Conservation (phyloP, 768 basidiomycete genomes). For the Gymnopilus junonius region DNA sequence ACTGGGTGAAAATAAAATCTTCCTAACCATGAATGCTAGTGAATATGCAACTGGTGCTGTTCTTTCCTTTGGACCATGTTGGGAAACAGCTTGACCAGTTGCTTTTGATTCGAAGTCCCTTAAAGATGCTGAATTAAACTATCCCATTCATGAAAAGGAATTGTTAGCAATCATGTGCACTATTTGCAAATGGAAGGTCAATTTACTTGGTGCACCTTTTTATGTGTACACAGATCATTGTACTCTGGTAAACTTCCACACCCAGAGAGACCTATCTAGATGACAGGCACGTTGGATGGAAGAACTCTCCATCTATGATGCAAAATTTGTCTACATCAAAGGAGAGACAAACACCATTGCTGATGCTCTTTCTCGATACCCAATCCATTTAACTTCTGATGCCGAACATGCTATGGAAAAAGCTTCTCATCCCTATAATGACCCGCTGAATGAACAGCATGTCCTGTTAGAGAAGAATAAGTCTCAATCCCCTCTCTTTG, state of each 20-base stretch:
- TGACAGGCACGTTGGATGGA: slow-evolving; percentile 15
- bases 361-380: slow-evolving; percentile 36
- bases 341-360: slow-evolving; percentile 38
- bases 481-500: background rate
- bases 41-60: slow-evolving; percentile 31
- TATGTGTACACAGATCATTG: slow-evolving; percentile 40
- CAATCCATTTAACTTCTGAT: background rate
- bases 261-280: slow-evolving; percentile 17
- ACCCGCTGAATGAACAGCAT: background rate
- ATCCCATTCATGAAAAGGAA: slow-evolving; percentile 11
- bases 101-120: slow-evolving; percentile 31
- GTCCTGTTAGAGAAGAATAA: background rate
- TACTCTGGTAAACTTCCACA: slow-evolving; percentile 33
- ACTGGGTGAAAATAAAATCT: slow-evolving; percentile 29
- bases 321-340: slow-evolving; percentile 33
- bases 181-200: slow-evolving; percentile 27
- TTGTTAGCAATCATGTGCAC: slow-evolving; percentile 36
- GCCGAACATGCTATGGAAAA: background rate
- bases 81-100: slow-evolving; percentile 37
- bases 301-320: no score
- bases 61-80: slow-evolving; percentile 32
- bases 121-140: slow-evolving; percentile 22
- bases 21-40: slow-evolving; percentile 36
- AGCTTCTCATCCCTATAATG: background rate
- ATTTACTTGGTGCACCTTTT: slow-evolving; percentile 25